Evolutionary conservation across 108 stramenopile genomes (phyloP).

Genomic region (Cylindrotheca closterium): DNA sequence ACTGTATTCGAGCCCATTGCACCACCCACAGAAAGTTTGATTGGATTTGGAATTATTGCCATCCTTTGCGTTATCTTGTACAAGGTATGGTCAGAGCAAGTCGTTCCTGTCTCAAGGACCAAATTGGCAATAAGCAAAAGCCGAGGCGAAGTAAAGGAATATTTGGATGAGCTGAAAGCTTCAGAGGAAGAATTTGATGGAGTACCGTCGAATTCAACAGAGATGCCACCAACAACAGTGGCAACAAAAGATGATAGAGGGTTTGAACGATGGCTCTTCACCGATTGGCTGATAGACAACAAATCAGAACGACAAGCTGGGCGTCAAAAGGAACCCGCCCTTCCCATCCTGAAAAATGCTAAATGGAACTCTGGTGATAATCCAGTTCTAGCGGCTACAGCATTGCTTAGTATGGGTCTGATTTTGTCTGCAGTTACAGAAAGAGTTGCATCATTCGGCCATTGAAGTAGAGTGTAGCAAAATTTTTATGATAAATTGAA

Average conservation of each 20-base stretch:
- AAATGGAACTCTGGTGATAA: conserved; percentile 92
- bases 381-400: conserved; percentile 73
- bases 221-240: background rate
- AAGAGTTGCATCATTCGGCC: conserved; percentile 34
- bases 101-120: conserved; percentile 71
- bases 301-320: conserved; percentile 44
- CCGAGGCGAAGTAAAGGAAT: conserved; percentile 62
- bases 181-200: conserved; percentile 9
- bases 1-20: conserved; percentile 50
- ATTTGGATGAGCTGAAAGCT: conserved; percentile 63
- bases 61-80: conserved; percentile 48
- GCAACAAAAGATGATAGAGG: conserved; percentile 16
- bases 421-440: conserved; percentile 66
- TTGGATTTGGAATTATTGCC: conserved; percentile 60
- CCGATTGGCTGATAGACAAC: conserved; percentile 70
- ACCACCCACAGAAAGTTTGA: conserved; percentile 48
- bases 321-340: conserved; percentile 74
- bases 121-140: conserved; percentile 76
- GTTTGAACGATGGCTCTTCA: conserved; percentile 81
- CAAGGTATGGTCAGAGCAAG: conserved; percentile 65
- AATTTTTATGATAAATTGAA: no score
- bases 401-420: conserved; percentile 66
- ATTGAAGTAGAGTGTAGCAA: background rate
- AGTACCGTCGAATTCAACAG: conserved; percentile 1
- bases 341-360: conserved; percentile 75